These are phyloP conservation scores for Debaryomycetaceae sp. DNA, from an alignment of 1,139 yeast genomes.

Conservation along the genomic window DNA sequence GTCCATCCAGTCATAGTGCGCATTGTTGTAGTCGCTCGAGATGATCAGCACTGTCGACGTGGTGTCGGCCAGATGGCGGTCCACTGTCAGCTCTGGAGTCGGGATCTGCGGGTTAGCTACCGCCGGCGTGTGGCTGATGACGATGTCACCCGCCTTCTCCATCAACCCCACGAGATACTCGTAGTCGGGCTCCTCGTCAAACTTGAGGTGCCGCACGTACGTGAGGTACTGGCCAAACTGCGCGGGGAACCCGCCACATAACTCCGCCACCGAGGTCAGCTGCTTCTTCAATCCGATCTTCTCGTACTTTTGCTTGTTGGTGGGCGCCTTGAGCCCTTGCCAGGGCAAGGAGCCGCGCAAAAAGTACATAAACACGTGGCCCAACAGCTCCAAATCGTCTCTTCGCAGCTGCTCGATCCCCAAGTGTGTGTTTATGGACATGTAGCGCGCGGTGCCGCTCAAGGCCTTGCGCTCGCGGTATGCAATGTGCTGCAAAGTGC, in stretches of 20 bases:
- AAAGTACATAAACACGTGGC: conserved; percentile 62
- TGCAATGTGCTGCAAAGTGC: conserved; percentile 55
- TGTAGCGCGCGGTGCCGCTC: conserved; percentile 62
- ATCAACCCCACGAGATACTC: conserved; percentile 39
- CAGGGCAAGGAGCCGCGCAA: conserved; percentile 58
- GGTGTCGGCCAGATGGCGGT: too few species aligned
- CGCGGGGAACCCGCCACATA: conserved; percentile 65
- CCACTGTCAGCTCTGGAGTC: conserved; percentile 3
- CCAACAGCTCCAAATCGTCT: conserved; percentile 59
- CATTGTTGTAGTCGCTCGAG: conserved; percentile 21
- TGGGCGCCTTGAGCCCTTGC: conserved; percentile 66
- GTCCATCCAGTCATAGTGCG: conserved; percentile 82
- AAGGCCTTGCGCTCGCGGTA: conserved; percentile 60
- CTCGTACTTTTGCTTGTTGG: conserved; percentile 77
- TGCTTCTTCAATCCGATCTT: conserved; percentile 78
- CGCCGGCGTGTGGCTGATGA: too few species aligned
- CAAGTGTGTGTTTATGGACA: conserved; percentile 62
- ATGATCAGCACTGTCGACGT: background rate
- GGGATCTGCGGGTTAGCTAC: conserved; percentile 1
- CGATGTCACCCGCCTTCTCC: conserved; percentile 36
- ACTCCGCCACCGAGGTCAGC: conserved; percentile 62
- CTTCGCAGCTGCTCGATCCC: conserved; percentile 64
- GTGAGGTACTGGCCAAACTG: conserved; percentile 77
- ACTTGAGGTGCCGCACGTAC: conserved; percentile 64
- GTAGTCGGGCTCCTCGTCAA: conserved; percentile 78